Conservation (phyloP, 768 basidiomycete genomes). For the Russula brevipes region DNA sequence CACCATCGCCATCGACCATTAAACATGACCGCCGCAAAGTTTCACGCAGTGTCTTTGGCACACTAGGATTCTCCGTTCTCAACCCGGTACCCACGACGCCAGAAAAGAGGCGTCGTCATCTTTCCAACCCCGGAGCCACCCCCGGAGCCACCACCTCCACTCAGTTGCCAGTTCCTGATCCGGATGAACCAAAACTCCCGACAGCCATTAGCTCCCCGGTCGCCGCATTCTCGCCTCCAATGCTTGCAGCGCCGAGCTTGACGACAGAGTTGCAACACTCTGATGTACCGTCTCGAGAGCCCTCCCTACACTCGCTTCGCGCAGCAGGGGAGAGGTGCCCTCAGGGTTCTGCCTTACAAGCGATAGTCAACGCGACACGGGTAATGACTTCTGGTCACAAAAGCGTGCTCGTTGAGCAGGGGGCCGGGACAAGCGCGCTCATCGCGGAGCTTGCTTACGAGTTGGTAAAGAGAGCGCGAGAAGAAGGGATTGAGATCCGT, state of each 20-base stretch:
- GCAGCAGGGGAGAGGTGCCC: constrained; percentile 29
- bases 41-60: constrained; percentile 64
- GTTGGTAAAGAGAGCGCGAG: constrained; percentile 63
- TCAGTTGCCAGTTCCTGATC: neutral
- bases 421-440: constrained; percentile 55
- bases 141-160: neutral
- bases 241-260: constrained; percentile 15
- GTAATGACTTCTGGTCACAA: constrained; percentile 80
- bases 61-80: constrained; percentile 62
- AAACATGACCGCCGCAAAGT: constrained; percentile 38
- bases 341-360: constrained; percentile 66
- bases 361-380: constrained; percentile 76
- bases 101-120: constrained; percentile 22
- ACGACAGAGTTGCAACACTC: constrained; percentile 23
- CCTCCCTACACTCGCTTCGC: constrained; percentile 24
- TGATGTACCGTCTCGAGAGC: constrained; percentile 3
- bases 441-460: constrained; percentile 60
- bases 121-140: constrained; percentile 7
- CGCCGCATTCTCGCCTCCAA: constrained; percentile 11
- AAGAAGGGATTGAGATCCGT: constrained; percentile 48
- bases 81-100: constrained; percentile 38
- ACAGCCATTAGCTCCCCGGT: constrained; percentile 18
- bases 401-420: constrained; percentile 70
- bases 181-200: neutral
- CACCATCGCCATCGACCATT: constrained; percentile 17